Conservation (phyloP, 116 monocot genomes). For the Zostera marina region DNA sequence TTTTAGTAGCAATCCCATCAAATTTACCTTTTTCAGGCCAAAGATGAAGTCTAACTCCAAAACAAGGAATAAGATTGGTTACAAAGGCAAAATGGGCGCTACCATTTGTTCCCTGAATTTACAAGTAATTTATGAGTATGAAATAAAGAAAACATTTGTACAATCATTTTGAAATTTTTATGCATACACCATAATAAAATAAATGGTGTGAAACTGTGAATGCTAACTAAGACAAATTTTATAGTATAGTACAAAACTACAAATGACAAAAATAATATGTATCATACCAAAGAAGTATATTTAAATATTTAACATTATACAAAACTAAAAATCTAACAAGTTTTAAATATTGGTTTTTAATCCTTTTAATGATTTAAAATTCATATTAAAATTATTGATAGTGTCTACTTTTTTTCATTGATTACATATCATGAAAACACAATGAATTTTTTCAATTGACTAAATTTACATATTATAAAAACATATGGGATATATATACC, state of each 20-base stretch:
- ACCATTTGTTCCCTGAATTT: slow-evolving; percentile 62
- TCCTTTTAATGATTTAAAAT: no score
- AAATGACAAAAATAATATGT: not conserved
- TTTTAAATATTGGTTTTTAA: no score
- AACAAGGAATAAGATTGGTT: slow-evolving; percentile 90
- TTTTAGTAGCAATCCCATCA: slow-evolving; percentile 21
- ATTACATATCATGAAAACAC: no score
- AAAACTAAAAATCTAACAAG: no score
- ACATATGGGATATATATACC: no score
- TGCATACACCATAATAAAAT: not conserved
- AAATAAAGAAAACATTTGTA: not conserved
- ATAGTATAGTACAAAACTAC: not conserved
- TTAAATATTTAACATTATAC: not conserved
- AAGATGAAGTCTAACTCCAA: slow-evolving; percentile 87
- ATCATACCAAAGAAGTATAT: not conserved
- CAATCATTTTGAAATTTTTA: no score
- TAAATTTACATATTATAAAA: no score
- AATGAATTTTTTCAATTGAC: no score
- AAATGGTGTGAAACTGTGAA: not conserved
- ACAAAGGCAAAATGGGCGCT: slow-evolving; percentile 79
- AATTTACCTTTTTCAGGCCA: slow-evolving; percentile 58
- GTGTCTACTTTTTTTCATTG: no score
- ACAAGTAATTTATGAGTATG: slow-evolving; percentile 5
- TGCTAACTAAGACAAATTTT: not conserved
- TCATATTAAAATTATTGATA: no score